These are phyloP conservation scores for Clitoria ternatea DNA, from an alignment of 306 rosid species.

Conservation along the genomic window DNA sequence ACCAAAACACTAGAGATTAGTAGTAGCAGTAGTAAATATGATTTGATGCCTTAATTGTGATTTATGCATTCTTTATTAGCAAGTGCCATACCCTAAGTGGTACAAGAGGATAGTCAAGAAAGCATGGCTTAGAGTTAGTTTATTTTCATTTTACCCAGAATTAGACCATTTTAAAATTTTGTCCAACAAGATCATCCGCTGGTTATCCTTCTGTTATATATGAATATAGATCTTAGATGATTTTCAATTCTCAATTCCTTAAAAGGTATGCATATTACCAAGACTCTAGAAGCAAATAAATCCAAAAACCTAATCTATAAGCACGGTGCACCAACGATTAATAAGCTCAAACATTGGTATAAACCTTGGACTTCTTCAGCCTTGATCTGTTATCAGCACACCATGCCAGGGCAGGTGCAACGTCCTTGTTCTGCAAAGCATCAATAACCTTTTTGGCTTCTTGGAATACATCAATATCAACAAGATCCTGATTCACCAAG, in stretches of 20 bases:
- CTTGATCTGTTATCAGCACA: slow-evolving; percentile 93
- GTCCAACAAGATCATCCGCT: background rate
- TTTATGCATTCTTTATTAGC: slow-evolving; percentile 1
- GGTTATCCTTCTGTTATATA: slow-evolving; percentile 10
- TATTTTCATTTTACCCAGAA: background rate
- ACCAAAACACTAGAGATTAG: slow-evolving; percentile 34
- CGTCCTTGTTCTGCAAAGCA: slow-evolving; percentile 83
- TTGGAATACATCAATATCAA: slow-evolving; percentile 85
- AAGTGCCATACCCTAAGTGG: background rate
- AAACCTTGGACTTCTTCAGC: slow-evolving; percentile 90
- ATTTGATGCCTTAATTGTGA: background rate
- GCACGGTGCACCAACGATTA: background rate
- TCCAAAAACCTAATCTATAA: slow-evolving; percentile 6
- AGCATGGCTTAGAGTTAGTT: background rate
- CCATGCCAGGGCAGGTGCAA: slow-evolving; percentile 92
- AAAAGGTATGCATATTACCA: background rate
- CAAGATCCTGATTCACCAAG: slow-evolving; percentile 64
- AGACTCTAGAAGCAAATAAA: slow-evolving; percentile 22
- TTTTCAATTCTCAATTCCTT: background rate
- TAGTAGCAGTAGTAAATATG: slow-evolving; percentile 2
- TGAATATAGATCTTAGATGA: background rate
- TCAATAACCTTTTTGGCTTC: slow-evolving; percentile 85
- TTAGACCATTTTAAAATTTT: background rate
- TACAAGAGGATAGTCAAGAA: background rate
- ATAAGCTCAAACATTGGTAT: slow-evolving; percentile 9